Evolutionary conservation across 2,329 filamentous ascomycete species (phyloP).

Genomic region (Pseudogymnoascus sp.): DNA sequence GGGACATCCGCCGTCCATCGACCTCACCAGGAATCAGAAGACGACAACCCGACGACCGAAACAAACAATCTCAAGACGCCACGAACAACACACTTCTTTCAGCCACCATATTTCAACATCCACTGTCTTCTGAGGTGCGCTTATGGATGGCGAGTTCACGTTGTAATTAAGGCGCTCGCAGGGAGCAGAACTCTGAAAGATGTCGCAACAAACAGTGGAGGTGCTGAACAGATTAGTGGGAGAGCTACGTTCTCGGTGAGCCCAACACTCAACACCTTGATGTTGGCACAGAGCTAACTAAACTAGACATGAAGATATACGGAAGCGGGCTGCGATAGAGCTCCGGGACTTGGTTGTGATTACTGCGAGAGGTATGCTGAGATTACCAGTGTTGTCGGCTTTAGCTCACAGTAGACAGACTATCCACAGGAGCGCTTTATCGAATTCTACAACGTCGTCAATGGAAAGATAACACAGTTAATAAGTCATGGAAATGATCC

Average conservation of each 20-base stretch:
- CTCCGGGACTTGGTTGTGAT: constrained; percentile 27
- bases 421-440: constrained; percentile 72
- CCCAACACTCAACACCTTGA: not conserved
- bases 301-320: constrained; percentile 25
- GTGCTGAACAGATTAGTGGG: constrained; percentile 24
- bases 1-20: not conserved
- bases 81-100: not conserved
- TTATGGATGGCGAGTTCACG: constrained; percentile 22
- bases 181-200: constrained; percentile 17
- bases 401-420: constrained; percentile 41
- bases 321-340: constrained; percentile 27
- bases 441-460: constrained; percentile 60
- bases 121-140: constrained; percentile 11
- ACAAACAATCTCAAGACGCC: constrained; percentile 5
- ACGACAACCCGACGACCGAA: constrained; percentile 2
- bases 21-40: not conserved
- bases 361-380: constrained; percentile 25
- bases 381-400: not conserved
- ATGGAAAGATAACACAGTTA: constrained; percentile 58
- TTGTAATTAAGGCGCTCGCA: constrained; percentile 17
- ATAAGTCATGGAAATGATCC: constrained; percentile 82
- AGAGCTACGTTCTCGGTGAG: constrained; percentile 26
- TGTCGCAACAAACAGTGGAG: constrained; percentile 25
- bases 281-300: not conserved
- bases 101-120: not conserved